These are phyloP conservation scores for Colletotrichum camelliae DNA, from an alignment of 2,329 filamentous ascomycete genomes.

Conservation along the genomic window DNA sequence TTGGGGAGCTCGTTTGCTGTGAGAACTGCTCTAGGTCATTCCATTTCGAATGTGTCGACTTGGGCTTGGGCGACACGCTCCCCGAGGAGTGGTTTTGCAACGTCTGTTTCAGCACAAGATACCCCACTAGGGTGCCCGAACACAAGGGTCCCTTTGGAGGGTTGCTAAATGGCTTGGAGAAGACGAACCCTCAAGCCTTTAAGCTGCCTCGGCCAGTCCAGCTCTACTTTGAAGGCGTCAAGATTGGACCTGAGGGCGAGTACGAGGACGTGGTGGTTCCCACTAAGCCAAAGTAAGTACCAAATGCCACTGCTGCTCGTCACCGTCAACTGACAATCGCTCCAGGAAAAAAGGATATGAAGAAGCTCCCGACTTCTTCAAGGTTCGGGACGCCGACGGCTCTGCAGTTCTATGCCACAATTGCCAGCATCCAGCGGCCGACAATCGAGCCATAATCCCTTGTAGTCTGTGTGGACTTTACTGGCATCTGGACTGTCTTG, in stretches of 20 bases:
- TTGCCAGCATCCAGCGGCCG: conserved; percentile 71
- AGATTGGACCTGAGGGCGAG: conserved; percentile 76
- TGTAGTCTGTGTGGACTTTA: conserved; percentile 83
- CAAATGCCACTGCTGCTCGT: neutral
- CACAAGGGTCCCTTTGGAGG: conserved; percentile 63
- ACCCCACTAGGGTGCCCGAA: conserved; percentile 49
- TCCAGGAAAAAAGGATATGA: conserved; percentile 63
- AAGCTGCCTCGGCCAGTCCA: conserved; percentile 74
- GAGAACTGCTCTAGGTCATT: conserved; percentile 91
- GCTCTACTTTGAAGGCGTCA: conserved; percentile 80
- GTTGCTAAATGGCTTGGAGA: conserved; percentile 69
- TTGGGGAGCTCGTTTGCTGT: conserved; percentile 88
- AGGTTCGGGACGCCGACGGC: conserved; percentile 73
- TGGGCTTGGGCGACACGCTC: conserved; percentile 70
- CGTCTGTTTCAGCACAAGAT: conserved; percentile 62
- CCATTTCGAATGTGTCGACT: conserved; percentile 88
- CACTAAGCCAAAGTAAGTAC: conserved; percentile 69
- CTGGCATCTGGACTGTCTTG: conserved; percentile 93
- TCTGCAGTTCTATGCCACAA: conserved; percentile 78
- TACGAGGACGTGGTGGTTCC: conserved; percentile 71
- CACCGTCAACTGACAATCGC: conserved; percentile 32
- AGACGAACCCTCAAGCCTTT: conserved; percentile 75
- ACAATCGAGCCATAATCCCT: conserved; percentile 76
- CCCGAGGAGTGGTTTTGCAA: conserved; percentile 88
- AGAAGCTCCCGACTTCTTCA: conserved; percentile 70